Evolutionary conservation across 805 yeast genomes (phyloP), one percentile per base, ranked within the genome.

Genomic region (Lachancea waltii): DNA sequence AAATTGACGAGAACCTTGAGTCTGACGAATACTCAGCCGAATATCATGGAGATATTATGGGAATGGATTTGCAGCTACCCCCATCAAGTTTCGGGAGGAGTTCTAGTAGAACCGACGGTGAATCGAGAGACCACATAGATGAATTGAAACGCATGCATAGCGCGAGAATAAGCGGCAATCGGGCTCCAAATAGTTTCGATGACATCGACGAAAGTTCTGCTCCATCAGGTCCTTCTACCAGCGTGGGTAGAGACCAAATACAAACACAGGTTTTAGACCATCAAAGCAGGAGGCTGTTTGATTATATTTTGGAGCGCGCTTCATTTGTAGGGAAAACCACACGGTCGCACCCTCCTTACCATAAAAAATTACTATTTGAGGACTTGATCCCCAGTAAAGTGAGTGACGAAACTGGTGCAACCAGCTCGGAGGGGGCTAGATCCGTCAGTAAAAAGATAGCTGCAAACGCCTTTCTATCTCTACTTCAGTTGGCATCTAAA

Each of bases 81-180:
- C 57, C 64, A 6, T 59, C 64, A 9, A 56, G 62, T 34, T 49
- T 54, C 32, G 63, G 60, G 3, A 42, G 57, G 25, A 48, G 40
- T 17, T 31, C 43, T 2, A 48, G 52, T n/a, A 44, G 34, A 17
- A 43, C 42, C 7, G 34, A 38, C 16, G 35, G 43, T 10, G 56
- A 40, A 10, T 35, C 47, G 13, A 40, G 41, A n/a, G 57, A 52
- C 22, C 49, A 50, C 3, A 42, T 54, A 10, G 58, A 54, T 24
- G 45, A 44, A 9, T 41, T 56, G n/a, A 40, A 45, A 20, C 40
- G 38, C 10, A 45, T 44, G 43, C 40, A 42, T 22, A 38, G 33
- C 16, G 30, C 31, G 20, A 31, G 35, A 9, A 18, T 16, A n/a
- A 10, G 23, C 13, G 24, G 39, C 27, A 28, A 35, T 8, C 34